phyloP scores from a whole-genome alignment of 768 basidiomycete genomes.

The Leccinum variicolor region DNA sequence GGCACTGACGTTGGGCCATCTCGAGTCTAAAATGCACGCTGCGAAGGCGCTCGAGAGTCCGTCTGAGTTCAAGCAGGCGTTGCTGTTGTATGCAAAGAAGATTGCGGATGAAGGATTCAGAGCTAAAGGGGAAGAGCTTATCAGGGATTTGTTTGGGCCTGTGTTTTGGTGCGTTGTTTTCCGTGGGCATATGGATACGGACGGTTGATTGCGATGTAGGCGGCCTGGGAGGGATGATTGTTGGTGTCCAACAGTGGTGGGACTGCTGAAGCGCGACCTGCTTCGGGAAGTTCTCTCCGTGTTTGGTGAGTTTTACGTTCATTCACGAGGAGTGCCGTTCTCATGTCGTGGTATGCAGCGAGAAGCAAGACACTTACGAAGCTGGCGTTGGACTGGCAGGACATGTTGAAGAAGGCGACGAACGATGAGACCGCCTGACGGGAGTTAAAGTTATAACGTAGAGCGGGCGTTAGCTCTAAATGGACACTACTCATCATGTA shows the following conservation, averaged over 20 bases:
- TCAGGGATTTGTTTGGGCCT: conserved; percentile 88
- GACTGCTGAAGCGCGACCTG: conserved; percentile 77
- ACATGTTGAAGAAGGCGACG: conserved; percentile 62
- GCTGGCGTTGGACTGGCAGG: conserved; percentile 81
- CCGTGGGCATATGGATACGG: not conserved
- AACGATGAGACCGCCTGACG: conserved; percentile 41
- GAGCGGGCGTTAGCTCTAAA: not conserved
- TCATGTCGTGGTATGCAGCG: conserved; percentile 38
- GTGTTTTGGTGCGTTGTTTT: conserved; percentile 70
- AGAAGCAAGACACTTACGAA: conserved; percentile 72
- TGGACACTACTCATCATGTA: not conserved
- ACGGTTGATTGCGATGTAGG: conserved; percentile 35
- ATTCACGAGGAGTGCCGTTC: not conserved
- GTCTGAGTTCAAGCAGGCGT: conserved; percentile 76
- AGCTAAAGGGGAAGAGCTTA: conserved; percentile 86
- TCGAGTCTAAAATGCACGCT: conserved; percentile 80
- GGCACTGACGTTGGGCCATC: conserved; percentile 82
- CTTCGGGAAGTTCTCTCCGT: conserved; percentile 74
- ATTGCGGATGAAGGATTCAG: conserved; percentile 88
- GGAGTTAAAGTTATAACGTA: not conserved
- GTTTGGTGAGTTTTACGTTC: conserved; percentile 57
- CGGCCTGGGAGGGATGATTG: conserved; percentile 58
- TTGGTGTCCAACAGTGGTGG: conserved; percentile 70
- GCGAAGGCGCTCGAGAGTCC: conserved; percentile 74
- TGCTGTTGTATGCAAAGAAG: conserved; percentile 76